phyloP scores from a whole-genome alignment of 306 rosid genomes.

The Pyrus bretschneideri region DNA sequence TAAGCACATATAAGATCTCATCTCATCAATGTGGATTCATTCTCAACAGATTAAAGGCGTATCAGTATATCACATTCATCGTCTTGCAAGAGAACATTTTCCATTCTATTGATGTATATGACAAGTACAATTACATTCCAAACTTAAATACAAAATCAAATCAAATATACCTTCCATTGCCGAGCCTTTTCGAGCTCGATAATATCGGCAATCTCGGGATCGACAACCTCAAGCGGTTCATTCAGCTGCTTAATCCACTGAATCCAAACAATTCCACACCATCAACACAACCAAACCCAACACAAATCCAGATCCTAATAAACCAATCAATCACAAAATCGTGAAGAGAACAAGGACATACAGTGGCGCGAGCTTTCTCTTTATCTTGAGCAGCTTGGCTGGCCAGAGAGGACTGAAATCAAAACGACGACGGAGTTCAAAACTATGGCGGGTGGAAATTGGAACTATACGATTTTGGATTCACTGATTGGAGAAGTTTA shows the following conservation, averaged over 20 bases:
- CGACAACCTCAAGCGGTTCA: constrained; percentile 64
- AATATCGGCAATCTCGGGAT: constrained; percentile 71
- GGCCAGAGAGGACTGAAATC: constrained; percentile 57
- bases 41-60: background rate
- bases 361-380: constrained; percentile 49
- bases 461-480: background rate
- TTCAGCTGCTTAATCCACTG: constrained; percentile 90
- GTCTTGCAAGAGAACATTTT: background rate
- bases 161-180: constrained; percentile 65
- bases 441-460: background rate
- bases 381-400: constrained; percentile 34
- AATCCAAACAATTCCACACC: background rate
- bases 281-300: background rate
- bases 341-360: constrained; percentile 21
- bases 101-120: background rate
- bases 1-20: no score
- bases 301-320: constrained; percentile 8
- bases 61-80: background rate
- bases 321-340: background rate
- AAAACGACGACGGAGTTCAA: background rate
- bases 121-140: background rate
- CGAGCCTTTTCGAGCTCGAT: constrained; percentile 91
- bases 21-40: no score
- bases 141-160: background rate
- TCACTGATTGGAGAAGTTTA: background rate